A percentile compares a stretch with the other conserved stretches of the same genome.
These are phyloP conservation scores for Tilletia caries DNA, from an alignment of 1,284 basidiomycete genomes.

Conservation along the genomic window DNA sequence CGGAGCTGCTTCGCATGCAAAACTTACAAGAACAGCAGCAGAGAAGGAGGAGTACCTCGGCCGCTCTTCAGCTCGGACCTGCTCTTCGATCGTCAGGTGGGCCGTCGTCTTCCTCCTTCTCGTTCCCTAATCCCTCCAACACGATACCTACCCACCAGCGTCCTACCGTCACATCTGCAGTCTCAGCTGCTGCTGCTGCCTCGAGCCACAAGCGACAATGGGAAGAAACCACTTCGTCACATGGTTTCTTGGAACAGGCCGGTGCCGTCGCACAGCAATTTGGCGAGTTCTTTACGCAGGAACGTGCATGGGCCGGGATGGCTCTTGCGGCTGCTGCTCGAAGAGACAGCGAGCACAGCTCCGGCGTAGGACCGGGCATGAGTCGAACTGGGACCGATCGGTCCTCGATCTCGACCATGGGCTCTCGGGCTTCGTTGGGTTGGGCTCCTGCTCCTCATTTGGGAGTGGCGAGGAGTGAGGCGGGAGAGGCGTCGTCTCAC, in stretches of 20 bases:
- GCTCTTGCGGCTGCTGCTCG: not conserved
- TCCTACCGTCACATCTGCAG: not conserved
- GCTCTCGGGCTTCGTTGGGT: not conserved
- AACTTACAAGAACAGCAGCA: constrained; percentile 1
- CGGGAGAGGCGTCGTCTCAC: too few species aligned
- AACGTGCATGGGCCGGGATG: constrained; percentile 6
- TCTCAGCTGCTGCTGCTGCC: not conserved
- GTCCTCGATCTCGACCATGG: not conserved
- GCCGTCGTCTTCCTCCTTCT: too few species aligned
- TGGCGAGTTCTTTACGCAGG: constrained; percentile 3
- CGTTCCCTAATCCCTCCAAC: too few species aligned
- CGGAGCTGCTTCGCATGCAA: not conserved
- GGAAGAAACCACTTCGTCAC: not conserved
- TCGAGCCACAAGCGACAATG: not conserved
- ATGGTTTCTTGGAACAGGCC: not conserved
- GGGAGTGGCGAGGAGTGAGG: too few species aligned
- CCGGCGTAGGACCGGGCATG: not conserved
- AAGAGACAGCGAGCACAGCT: constrained; percentile 1
- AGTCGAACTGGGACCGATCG: not conserved
- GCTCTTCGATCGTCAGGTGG: not conserved
- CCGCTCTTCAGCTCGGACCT: not conserved
- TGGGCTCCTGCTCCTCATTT: too few species aligned
- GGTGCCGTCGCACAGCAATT: constrained; percentile 9
- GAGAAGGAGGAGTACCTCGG: not conserved
- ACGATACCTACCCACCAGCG: not conserved